A percentile compares a stretch with the other conserved stretches of the same genome.
phyloP scores from a whole-genome alignment of 1,284 basidiomycete species.

The Ceratobasidium theobromae region DNA sequence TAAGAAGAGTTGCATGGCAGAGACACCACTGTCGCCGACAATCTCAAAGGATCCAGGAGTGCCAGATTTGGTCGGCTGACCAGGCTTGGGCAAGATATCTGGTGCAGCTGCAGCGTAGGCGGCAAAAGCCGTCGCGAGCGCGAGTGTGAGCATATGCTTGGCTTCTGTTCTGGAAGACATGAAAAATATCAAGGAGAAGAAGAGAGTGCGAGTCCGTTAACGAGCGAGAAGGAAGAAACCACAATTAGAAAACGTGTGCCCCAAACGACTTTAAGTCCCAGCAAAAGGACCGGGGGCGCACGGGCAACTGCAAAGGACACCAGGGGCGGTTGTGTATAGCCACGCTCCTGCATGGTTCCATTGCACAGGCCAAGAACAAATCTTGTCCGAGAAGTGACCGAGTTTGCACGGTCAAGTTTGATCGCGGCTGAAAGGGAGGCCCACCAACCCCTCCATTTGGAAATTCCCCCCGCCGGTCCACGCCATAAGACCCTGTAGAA shows the following conservation, averaged over 20 bases:
- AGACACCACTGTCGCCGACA: slow-evolving; percentile 53
- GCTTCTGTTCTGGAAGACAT: neutral
- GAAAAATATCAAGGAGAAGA: neutral
- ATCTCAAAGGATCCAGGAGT: slow-evolving; percentile 48
- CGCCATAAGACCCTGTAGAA: neutral
- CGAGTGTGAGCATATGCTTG: neutral
- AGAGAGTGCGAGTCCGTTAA: neutral
- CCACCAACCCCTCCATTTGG: neutral
- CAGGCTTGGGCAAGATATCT: slow-evolving; percentile 18
- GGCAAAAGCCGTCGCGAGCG: neutral
- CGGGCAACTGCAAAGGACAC: neutral
- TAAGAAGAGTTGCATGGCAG: slow-evolving; percentile 49
- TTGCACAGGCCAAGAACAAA: neutral
- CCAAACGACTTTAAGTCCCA: too few species aligned
- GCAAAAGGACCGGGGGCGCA: neutral
- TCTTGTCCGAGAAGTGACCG: slow-evolving; percentile 1
- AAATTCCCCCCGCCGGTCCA: slow-evolving; percentile 12
- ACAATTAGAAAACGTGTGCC: too few species aligned
- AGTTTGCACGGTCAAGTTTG: slow-evolving; percentile 1
- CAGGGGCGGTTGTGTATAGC: neutral
- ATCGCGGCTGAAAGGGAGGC: neutral
- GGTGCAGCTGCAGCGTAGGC: neutral
- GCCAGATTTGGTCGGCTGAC: slow-evolving; percentile 35
- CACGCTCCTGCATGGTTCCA: neutral
- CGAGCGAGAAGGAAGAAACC: neutral